Evolutionary conservation across 2,329 filamentous ascomycete genomes (phyloP), one percentile per base, ranked within the genome.

Genomic region (Pestalotiopsis sp.): DNA sequence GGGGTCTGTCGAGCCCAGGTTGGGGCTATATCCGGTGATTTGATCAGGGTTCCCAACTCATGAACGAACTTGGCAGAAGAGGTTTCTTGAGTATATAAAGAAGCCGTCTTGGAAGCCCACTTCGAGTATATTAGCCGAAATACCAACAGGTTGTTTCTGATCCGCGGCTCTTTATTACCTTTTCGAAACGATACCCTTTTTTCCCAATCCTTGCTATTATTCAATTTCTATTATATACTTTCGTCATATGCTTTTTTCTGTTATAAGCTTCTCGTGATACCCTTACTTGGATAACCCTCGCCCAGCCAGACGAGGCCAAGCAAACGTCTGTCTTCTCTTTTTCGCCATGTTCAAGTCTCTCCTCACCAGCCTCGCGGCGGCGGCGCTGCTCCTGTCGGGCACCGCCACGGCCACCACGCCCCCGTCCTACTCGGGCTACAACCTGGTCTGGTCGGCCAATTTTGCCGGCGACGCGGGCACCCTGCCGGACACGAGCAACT

Each of bases 401-500:
- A 23, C 58, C 5, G 62, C 23, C 36, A 57, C 64, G 14, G 67
- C 63, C 3, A 69, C 68, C 38, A 41, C 64, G 17, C 52, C 69
- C 7, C 68, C 68, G 4, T 38, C 56, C 3, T 67, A 69, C 64
- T 39, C 56, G 4, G 68, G 68, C 25, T 69, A 63, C 45, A 67
- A 20, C 38, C 20, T 20, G 17, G 13, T 59, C 14, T 69, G 68
- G 68, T 57, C 17, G 17, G 57, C 60, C 11, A 11, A 20, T 7
- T 69, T 69, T 25, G 59, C 38, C 27, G 68, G 68, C 13, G 31
- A 56, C n/a, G 57, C 57, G 20, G 68, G 64, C 9, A 17, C 59
- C 14, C 39, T 58, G 27, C 68, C 68, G 13, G 23, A 38, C 13
- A 57, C 65, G 13, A 38, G 23, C 25, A 67, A 67, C 58, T 69